Base-by-base conservation (phyloP, 148 eudicot species). In the Spergularia marina region DNA sequence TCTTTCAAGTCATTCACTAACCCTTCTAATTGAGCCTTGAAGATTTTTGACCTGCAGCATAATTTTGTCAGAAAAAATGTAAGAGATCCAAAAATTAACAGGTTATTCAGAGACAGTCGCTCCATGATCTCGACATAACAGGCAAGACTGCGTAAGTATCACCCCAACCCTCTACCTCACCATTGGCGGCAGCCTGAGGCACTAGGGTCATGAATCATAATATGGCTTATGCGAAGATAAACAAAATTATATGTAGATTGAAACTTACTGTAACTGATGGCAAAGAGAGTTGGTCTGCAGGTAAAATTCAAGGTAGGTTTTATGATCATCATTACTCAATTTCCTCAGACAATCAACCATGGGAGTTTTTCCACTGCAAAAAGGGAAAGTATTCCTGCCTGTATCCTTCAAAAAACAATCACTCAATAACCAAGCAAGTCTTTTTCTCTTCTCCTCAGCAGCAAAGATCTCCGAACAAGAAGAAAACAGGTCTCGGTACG, bases 361-460 rank as follows among this genome's bases (percentile, higher is more conserved):
- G 44, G 71, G 25, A 20, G 84, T 36, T 71, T 86, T 91, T 2
- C 54, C 55, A 52, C 79, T 83, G 70, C 98, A 93, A 20, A 65
- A 36, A 52, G 98, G 96, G 39, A 91, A 87, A 12, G 81, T 54
- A 16, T 73, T 71, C 44, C 92, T 82, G 6, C 97, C 95, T 7
- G 94, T 76, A 71, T 88, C 94, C 81, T 78, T 82, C 57, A 86
- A 90, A 80, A 93, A 93, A 83, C 98, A 93, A 56, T 89, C 87
- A 59, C 85, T 88, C 7, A 93, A 86, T 83, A 87, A 80, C 96
- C 97, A 93, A 82, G 98, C 92, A 16, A 93, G 82, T 18, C 94
- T 76, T 0, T 83, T 68, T 57, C 87, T 72, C 69, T 74, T 83
- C 71, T 93, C 97, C 44, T 91, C 91, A 5, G 74, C 91, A 0